Conservation (phyloP, 2,329 filamentous ascomycete genomes). For the Colletotrichum sp. region DNA sequence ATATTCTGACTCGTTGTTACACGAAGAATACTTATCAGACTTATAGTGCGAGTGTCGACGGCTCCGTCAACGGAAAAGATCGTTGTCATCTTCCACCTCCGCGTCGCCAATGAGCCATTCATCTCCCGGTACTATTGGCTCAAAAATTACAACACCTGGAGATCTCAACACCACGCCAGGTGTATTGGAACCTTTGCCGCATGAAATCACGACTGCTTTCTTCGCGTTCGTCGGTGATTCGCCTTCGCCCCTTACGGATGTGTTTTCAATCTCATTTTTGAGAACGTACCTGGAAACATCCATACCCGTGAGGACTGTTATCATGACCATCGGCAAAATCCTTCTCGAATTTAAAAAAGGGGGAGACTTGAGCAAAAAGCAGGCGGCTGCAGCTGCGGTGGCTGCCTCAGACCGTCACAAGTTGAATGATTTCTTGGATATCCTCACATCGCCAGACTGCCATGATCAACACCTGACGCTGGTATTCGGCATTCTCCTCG, state of each 20-base stretch:
- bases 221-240: constrained; percentile 12
- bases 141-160: not conserved
- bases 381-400: not conserved
- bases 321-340: not conserved
- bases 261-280: constrained; percentile 7
- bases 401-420: not conserved
- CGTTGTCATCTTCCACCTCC: not conserved
- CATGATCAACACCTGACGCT: constrained; percentile 1
- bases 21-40: not conserved
- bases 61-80: not conserved
- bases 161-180: not conserved
- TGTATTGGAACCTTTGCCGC: not conserved
- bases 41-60: not conserved
- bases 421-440: not conserved
- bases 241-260: constrained; percentile 2
- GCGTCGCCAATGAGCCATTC: not conserved
- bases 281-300: not conserved
- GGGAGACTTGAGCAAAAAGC: not conserved
- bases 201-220: not conserved
- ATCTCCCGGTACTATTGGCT: not conserved
- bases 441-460: not conserved
- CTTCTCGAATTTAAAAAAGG: not conserved
- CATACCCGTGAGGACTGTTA: not conserved
- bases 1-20: not conserved
- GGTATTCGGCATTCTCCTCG: not conserved